Base-by-base conservation (phyloP, 2,329 filamentous ascomycete genomes). In the Zymoseptoria pseudotritici region DNA sequence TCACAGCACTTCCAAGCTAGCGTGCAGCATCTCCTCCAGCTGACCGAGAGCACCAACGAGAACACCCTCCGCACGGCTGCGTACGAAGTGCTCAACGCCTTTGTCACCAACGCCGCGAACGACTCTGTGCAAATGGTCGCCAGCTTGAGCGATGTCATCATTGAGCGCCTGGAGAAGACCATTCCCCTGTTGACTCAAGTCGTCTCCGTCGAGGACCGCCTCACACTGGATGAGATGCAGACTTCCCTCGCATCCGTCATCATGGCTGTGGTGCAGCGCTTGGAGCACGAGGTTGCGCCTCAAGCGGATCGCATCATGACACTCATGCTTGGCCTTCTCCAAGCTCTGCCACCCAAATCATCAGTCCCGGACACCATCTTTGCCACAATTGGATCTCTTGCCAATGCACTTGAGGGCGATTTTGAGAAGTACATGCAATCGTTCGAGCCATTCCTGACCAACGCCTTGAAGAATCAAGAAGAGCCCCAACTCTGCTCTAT, bases 401-500 rank as follows among this genome's bases (percentile, higher is more conserved):
- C 94, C 50, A 96, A 89, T 69, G 89, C 92, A 49, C 83, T 97
- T 70, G 92, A 97, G 73, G 90, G 91, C 58, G 91, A 93, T 67
- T 99, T 99, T 75, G 80, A 88, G 74, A 94, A 95, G 79, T 99
- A 99, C 80, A 97, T 99, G 93, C 91, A 96, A 50, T 85, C 90
- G 1, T 99, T 99, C 76, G 82, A 86, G 52, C 91, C 91, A 9
- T 97, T 91, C 84, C 81, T 99, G 55, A 94, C 94, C 82, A 95
- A 91, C 68, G 94, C 94, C 26, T 86, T 99, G 29, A 88, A 87
- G 71, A 97, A 97, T 81, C 91, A 96, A 73, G 93, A 99, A 66
- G 94, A 97, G 78, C 89, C 92, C 42, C 89, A 86, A 75, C 83
- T 97, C 63, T 97, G 94, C 82, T 88, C 93, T 53, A 95, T 97